These are phyloP conservation scores for Leccinum subgranulosum DNA, from an alignment of 768 basidiomycete genomes.

Conservation along the genomic window DNA sequence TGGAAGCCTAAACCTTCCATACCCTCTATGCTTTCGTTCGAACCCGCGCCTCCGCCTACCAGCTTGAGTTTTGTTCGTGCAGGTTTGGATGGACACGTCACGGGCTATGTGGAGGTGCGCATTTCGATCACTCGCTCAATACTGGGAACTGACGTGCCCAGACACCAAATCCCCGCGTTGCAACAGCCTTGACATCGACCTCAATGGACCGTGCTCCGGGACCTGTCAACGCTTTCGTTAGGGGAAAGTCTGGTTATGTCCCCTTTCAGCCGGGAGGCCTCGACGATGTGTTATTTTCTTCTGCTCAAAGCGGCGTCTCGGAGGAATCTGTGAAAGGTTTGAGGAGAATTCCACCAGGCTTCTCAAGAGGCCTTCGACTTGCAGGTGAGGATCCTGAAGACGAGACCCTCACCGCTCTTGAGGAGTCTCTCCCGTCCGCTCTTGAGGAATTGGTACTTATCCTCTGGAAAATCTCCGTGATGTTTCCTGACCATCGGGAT, in stretches of 20 bases:
- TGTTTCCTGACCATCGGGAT: constrained; percentile 25
- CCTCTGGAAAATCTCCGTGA: constrained; percentile 2
- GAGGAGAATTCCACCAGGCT: constrained; percentile 76
- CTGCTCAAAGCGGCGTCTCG: constrained; percentile 27
- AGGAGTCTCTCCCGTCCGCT: constrained; percentile 14
- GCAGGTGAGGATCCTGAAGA: constrained; percentile 54
- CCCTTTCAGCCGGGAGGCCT: constrained; percentile 96
- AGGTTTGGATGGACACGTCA: constrained; percentile 77
- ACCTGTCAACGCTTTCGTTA: constrained; percentile 75
- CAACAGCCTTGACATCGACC: constrained; percentile 79
- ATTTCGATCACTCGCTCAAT: constrained; percentile 5
- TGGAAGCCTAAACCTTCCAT: constrained; percentile 65
- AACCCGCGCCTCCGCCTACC: constrained; percentile 75
- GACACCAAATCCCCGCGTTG: constrained; percentile 52
- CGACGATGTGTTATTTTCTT: constrained; percentile 51
- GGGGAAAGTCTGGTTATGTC: constrained; percentile 90
- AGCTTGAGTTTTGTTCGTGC: constrained; percentile 67
- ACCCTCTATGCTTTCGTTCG: constrained; percentile 59
- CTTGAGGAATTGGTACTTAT: constrained; percentile 16
- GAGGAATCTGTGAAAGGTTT: constrained; percentile 44
- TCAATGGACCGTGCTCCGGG: constrained; percentile 84
- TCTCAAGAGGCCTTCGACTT: constrained; percentile 75
- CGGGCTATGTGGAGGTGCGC: constrained; percentile 76
- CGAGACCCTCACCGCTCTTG: constrained; percentile 36
- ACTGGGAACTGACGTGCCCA: constrained; percentile 27